phyloP scores from a whole-genome alignment of 129 eudicot genomes.

The Ambrosia trifida region DNA sequence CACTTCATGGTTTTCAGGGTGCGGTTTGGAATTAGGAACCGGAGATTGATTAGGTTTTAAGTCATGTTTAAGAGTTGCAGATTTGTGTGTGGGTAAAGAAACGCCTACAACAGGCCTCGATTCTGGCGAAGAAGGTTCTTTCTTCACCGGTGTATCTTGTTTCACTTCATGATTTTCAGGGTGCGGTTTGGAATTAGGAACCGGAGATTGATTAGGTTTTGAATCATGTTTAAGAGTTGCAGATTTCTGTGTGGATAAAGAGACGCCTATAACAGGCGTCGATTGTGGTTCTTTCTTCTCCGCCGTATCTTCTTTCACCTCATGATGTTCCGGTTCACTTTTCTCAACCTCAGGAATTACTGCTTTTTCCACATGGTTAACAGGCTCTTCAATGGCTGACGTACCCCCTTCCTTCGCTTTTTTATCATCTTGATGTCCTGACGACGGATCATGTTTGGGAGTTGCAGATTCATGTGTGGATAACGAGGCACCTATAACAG shows the following conservation, averaged over 20 bases:
- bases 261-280: slow-evolving; percentile 33
- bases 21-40: slow-evolving; percentile 23
- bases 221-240: slow-evolving; percentile 12
- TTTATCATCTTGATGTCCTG: slow-evolving; percentile 18
- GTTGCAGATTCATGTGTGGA: slow-evolving; percentile 33
- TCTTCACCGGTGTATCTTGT: slow-evolving; percentile 28
- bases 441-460: not conserved
- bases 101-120: slow-evolving; percentile 33
- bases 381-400: slow-evolving; percentile 10
- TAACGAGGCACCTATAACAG: slow-evolving; percentile 33
- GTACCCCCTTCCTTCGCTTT: slow-evolving; percentile 15
- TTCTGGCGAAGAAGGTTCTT: slow-evolving; percentile 39
- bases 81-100: slow-evolving; percentile 34
- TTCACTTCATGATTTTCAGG: slow-evolving; percentile 27
- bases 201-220: slow-evolving; percentile 24
- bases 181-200: slow-evolving; percentile 22
- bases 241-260: slow-evolving; percentile 36
- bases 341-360: not conserved
- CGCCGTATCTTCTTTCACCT: slow-evolving; percentile 27
- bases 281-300: slow-evolving; percentile 31
- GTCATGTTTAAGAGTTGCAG: slow-evolving; percentile 8
- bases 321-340: slow-evolving; percentile 32
- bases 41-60: slow-evolving; percentile 29
- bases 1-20: slow-evolving; percentile 23
- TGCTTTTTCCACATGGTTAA: not conserved